Base-by-base conservation (phyloP, 176 grass and related monocot genomes). In the Zea mays region DNA sequence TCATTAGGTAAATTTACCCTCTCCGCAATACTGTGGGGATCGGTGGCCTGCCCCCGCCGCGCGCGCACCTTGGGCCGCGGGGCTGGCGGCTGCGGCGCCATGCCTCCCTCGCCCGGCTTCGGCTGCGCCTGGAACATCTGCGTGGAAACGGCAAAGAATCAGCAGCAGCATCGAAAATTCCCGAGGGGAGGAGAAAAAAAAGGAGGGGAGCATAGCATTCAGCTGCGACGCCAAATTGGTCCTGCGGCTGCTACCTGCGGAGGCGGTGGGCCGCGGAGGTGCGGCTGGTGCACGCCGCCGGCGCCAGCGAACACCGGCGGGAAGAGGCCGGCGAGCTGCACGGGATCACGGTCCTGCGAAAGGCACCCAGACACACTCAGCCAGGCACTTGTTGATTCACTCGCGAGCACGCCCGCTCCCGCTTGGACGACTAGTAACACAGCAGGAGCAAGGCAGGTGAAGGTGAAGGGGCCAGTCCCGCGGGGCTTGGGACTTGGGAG, bases 21-120 rank as follows among this genome's bases (percentile, higher is more conserved):
- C 79, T 97, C 93, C 1, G 93, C 93, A 8, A 97, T 97, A 39
- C 93, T 97, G 86, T 97, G 93, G 68, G 93, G 93, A 75, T 97
- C 93, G 2, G 93, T 97, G 9, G 90, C 93, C 66, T 97, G 93
- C 13, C 93, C 93, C 16, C 93, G 87, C 44, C 93, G 82, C 8
- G 93, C 93, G 48, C 93, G 82, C 79, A 97, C 93, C 85, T 97
- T 97, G 0, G 93, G 87, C 49, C 87, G 84, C 9, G 93, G 93
- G 8, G 90, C 90, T 4, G 85, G 90, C 2, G 81, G 84, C 81
- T 93, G 94, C 8, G 75, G 69, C 62, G 43, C 83, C 77, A 87
- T 52, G 55, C 75, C 72, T 68, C 76, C 76, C 21, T 86, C 90
- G 3, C 87, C 93, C 17, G 58, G 90, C 67, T 90, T 97, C 7